These are phyloP conservation scores for Aspergillus sp. DNA, from an alignment of 2,329 filamentous ascomycete genomes.

Conservation along the genomic window DNA sequence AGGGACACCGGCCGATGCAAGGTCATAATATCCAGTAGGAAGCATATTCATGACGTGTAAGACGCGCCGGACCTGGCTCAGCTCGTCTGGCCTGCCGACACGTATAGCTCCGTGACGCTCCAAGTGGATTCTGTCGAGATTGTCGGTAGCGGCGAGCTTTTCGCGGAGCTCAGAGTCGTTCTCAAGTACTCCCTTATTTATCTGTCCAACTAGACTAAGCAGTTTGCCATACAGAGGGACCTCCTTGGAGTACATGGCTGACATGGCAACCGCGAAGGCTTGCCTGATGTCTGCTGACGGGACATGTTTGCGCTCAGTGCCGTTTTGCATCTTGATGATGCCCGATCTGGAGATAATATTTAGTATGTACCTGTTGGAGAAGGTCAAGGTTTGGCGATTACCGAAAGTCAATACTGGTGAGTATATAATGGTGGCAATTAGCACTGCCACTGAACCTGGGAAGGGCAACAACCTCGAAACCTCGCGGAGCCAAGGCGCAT, in stretches of 20 bases:
- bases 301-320: too few relatives aligned
- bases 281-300: too few relatives aligned
- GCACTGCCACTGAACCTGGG: too few relatives aligned
- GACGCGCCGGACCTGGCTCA: slow-evolving; percentile 45
- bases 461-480: too few relatives aligned
- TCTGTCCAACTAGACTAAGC: slow-evolving; percentile 30
- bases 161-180: slow-evolving; percentile 7
- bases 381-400: too few relatives aligned
- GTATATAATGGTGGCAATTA: too few relatives aligned
- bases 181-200: slow-evolving; percentile 25
- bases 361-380: too few relatives aligned
- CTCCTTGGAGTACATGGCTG: slow-evolving; percentile 37
- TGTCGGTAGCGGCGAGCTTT: too few relatives aligned
- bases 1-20: slow-evolving; percentile 48
- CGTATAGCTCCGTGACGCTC: slow-evolving; percentile 52
- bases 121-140: slow-evolving; percentile 20
- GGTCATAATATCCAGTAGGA: slow-evolving; percentile 55
- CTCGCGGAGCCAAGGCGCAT: too few relatives aligned
- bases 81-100: slow-evolving; percentile 47
- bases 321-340: too few relatives aligned
- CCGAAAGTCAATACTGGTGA: too few relatives aligned
- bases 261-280: slow-evolving; percentile 7
- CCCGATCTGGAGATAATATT: too few relatives aligned
- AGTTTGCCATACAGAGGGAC: slow-evolving; percentile 36
- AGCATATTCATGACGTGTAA: slow-evolving; percentile 51